Evolutionary conservation across 495 filamentous ascomycete genomes (phyloP).

Genomic region (Penicillium alfredii): DNA sequence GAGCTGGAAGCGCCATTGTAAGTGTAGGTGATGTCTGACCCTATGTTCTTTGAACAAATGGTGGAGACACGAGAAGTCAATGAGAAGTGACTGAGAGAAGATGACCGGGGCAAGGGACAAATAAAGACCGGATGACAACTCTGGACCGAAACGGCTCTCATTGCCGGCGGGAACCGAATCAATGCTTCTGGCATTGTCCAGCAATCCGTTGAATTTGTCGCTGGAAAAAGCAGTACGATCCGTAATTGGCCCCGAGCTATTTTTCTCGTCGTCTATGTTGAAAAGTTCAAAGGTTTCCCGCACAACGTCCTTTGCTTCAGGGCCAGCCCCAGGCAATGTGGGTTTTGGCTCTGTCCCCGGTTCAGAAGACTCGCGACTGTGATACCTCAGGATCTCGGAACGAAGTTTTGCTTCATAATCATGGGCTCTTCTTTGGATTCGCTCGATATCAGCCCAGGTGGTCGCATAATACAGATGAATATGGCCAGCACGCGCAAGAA

Average conservation of each 20-base stretch:
- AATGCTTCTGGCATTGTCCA: slow-evolving; percentile 14
- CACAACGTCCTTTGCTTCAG: slow-evolving; percentile 8
- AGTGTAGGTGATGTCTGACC: slow-evolving; percentile 64
- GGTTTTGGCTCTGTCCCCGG: background rate
- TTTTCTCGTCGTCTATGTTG: slow-evolving; percentile 31
- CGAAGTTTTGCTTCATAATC: slow-evolving; percentile 54
- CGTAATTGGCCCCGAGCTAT: slow-evolving; percentile 21
- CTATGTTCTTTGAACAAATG: slow-evolving; percentile 72
- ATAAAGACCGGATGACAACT: slow-evolving; percentile 61
- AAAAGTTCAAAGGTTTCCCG: slow-evolving; percentile 32
- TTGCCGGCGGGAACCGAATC: slow-evolving; percentile 4
- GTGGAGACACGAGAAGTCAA: slow-evolving; percentile 72
- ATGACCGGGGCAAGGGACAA: slow-evolving; percentile 74
- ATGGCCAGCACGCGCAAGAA: slow-evolving; percentile 38
- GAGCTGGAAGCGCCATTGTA: slow-evolving; percentile 77
- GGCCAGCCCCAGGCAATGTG: background rate
- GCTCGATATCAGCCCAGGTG: slow-evolving; percentile 67
- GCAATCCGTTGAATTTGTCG: slow-evolving; percentile 25
- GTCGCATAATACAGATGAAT: slow-evolving; percentile 67
- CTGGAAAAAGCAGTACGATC: slow-evolving; percentile 20
- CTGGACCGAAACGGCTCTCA: slow-evolving; percentile 52
- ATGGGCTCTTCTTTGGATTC: slow-evolving; percentile 53
- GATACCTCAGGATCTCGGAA: slow-evolving; percentile 36
- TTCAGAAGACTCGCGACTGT: slow-evolving; percentile 11
- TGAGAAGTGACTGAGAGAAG: slow-evolving; percentile 62